Percentiles rank a stretch among this genome's conserved stretches.
Evolutionary conservation across 2,329 filamentous ascomycete species (phyloP).

Genomic region (Monosporascus sp.): DNA sequence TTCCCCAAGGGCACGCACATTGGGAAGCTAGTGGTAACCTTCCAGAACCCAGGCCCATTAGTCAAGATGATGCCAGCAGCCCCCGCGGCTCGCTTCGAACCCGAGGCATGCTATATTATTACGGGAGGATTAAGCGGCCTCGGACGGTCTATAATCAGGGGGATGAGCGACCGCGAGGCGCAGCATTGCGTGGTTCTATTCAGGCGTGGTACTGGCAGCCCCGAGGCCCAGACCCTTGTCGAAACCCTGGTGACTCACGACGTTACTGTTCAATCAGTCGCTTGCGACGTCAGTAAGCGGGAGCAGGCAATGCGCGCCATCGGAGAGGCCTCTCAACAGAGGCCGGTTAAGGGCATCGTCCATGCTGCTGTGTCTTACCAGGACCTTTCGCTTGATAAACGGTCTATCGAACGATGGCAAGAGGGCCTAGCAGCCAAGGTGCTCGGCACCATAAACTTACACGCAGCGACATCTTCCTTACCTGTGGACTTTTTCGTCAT

Average conservation of each 20-base stretch:
- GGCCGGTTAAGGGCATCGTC: constrained; percentile 14
- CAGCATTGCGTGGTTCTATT: constrained; percentile 16
- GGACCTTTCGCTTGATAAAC: neutral
- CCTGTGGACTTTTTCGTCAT: constrained; percentile 24
- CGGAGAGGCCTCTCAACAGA: neutral
- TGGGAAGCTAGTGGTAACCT: constrained; percentile 15
- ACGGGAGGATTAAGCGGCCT: constrained; percentile 14
- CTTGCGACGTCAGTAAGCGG: neutral
- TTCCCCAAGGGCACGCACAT: constrained; percentile 5
- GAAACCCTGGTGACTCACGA: neutral
- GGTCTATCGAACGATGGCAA: constrained; percentile 12
- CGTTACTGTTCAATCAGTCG: neutral
- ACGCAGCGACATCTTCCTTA: constrained; percentile 10
- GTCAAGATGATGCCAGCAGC: constrained; percentile 2
- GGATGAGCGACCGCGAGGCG: constrained; percentile 20
- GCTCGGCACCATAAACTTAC: constrained; percentile 18
- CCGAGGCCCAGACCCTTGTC: constrained; percentile 1
- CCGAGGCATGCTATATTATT: constrained; percentile 17
- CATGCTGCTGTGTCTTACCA: constrained; percentile 2
- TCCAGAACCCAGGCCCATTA: constrained; percentile 3
- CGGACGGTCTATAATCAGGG: constrained; percentile 10
- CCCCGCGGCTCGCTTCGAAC: constrained; percentile 9
- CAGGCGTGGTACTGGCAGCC: constrained; percentile 5
- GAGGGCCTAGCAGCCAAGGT: constrained; percentile 18
- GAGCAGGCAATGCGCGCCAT: neutral